Evolutionary conservation across 1,284 basidiomycete species (phyloP).

Genomic region (Mycosarcoma mackinlayi): DNA sequence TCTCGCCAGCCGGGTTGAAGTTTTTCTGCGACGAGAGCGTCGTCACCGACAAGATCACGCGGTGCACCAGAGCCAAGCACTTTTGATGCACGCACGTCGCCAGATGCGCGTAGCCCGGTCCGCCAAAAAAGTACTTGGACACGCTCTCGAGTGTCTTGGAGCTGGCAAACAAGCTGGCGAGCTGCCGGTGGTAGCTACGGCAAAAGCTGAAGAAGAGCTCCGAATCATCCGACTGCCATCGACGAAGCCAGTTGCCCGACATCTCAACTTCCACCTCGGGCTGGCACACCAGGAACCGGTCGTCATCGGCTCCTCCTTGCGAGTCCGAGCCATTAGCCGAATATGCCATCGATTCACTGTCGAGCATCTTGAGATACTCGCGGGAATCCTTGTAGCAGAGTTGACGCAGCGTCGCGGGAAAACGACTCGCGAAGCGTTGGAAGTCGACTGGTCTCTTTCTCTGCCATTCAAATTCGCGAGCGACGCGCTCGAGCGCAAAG

Average conservation of each 20-base stretch:
- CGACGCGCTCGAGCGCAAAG: constrained; percentile 60
- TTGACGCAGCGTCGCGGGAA: constrained; percentile 51
- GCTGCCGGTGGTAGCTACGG: constrained; percentile 62
- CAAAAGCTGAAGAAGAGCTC: constrained; percentile 67
- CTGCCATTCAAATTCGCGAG: constrained; percentile 58
- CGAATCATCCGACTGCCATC: constrained; percentile 66
- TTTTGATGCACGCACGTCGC: constrained; percentile 65
- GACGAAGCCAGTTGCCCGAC: constrained; percentile 64
- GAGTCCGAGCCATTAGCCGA: constrained; percentile 15
- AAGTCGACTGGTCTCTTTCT: constrained; percentile 43
- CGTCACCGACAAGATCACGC: constrained; percentile 64
- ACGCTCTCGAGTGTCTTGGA: constrained; percentile 41
- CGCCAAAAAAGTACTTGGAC: constrained; percentile 61
- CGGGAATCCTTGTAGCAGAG: constrained; percentile 62
- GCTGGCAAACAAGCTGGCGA: constrained; percentile 53
- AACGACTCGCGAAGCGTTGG: constrained; percentile 41
- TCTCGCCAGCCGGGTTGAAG: constrained; percentile 63
- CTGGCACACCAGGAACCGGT: constrained; percentile 60
- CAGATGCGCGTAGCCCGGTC: constrained; percentile 61
- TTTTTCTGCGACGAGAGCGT: constrained; percentile 66
- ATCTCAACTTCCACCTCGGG: constrained; percentile 64
- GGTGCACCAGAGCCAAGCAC: constrained; percentile 61
- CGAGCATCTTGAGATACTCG: constrained; percentile 60
- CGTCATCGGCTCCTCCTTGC: constrained; percentile 35
- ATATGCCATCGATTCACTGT: constrained; percentile 35